Evolutionary conservation across 108 stramenopile species (phyloP).

Genomic region (Nitzschia sp.): DNA sequence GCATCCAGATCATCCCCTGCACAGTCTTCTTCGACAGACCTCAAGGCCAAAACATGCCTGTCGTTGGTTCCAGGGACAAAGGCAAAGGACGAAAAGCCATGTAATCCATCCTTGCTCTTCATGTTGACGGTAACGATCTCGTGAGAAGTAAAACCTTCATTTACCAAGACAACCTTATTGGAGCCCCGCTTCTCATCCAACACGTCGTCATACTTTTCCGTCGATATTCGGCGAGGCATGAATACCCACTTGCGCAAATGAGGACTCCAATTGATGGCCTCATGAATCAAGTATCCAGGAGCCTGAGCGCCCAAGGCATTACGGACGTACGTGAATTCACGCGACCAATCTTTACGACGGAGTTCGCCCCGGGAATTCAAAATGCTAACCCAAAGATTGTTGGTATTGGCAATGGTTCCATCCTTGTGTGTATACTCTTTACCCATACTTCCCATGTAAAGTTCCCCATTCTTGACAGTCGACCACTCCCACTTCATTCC

Average conservation of each 20-base stretch:
- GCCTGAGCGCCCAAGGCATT: constrained; percentile 64
- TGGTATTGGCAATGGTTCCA: constrained; percentile 83
- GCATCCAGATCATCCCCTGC: constrained; percentile 55
- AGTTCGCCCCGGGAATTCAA: constrained; percentile 74
- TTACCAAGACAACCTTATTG: constrained; percentile 85
- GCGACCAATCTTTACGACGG: constrained; percentile 77
- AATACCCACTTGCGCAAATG: constrained; percentile 91
- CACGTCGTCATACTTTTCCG: constrained; percentile 84
- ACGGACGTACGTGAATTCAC: constrained; percentile 84
- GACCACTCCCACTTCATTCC: constrained; percentile 97
- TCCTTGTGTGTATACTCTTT: constrained; percentile 89
- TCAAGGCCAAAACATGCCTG: constrained; percentile 79
- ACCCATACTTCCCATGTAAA: constrained; percentile 91
- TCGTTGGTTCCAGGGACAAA: constrained; percentile 91
- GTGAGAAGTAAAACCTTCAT: constrained; percentile 70
- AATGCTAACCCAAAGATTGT: constrained; percentile 91
- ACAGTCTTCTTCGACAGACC: constrained; percentile 93
- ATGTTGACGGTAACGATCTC: constrained; percentile 72
- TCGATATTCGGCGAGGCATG: constrained; percentile 87
- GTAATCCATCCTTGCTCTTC: constrained; percentile 66
- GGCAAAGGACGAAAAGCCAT: constrained; percentile 93
- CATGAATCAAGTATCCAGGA: constrained; percentile 93
- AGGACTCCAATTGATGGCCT: constrained; percentile 89
- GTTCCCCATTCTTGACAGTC: constrained; percentile 89
- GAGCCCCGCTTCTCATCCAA: constrained; percentile 86